A percentile compares a stretch with the other conserved stretches of the same genome.
phyloP scores from a whole-genome alignment of 192 early-diverging fungal species.

The Geranomyces variabilis region DNA sequence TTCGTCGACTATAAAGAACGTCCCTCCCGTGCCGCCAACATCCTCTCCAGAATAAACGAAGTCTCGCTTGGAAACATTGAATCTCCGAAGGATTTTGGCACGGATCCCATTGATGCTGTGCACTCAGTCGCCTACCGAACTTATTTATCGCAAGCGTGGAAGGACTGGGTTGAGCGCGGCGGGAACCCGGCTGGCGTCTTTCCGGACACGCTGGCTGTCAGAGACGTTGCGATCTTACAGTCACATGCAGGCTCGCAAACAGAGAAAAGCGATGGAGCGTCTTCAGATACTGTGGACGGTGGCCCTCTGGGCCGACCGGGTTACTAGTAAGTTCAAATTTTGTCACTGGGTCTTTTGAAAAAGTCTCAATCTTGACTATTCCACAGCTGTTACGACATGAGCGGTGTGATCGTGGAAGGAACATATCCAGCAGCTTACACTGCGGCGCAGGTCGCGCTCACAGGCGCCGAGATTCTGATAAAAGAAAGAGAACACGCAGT shows the following conservation, averaged over 20 bases:
- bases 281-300: constrained; percentile 19
- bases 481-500: constrained; percentile 36
- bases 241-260: too few species aligned
- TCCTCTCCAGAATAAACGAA: constrained; percentile 17
- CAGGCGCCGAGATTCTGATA: constrained; percentile 58
- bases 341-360: neutral
- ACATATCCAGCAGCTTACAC: constrained; percentile 67
- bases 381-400: constrained; percentile 49
- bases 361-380: neutral
- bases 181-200: constrained; percentile 61
- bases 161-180: constrained; percentile 41
- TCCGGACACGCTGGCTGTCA: constrained; percentile 53
- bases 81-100: constrained; percentile 51
- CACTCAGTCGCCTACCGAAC: constrained; percentile 62
- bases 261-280: too few species aligned
- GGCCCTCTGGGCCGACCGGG: constrained; percentile 39
- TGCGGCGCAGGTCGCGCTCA: constrained; percentile 68
- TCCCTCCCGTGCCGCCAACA: constrained; percentile 29
- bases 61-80: constrained; percentile 9
- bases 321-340: constrained; percentile 34
- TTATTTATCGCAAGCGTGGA: constrained; percentile 62
- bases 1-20: constrained; percentile 42
- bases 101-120: constrained; percentile 58
- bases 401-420: constrained; percentile 58
- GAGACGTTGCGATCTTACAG: constrained; percentile 36